Percentiles rank a stretch among this genome's conserved stretches.
phyloP scores from a whole-genome alignment of 2,329 filamentous ascomycete species.

The Venturia oleaginea region DNA sequence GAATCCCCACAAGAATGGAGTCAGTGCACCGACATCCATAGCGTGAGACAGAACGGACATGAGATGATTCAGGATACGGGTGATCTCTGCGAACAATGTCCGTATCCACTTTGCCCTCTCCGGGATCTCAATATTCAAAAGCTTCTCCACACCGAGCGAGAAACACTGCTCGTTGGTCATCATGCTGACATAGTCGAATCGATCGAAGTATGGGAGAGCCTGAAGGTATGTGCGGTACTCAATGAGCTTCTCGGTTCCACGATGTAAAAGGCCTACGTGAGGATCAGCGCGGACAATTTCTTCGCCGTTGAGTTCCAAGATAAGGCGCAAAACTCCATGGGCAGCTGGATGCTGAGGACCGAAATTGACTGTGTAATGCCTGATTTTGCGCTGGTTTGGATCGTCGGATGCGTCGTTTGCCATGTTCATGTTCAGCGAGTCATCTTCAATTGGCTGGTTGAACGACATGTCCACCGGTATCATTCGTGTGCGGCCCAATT shows the following conservation, averaged over 20 bases:
- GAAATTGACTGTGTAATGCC: slow-evolving; percentile 99
- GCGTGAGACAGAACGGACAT: slow-evolving; percentile 97
- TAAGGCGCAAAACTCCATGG: slow-evolving; percentile 94
- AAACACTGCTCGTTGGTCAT: slow-evolving; percentile 99
- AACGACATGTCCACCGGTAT: slow-evolving; percentile 59
- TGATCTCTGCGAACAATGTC: slow-evolving; percentile 92
- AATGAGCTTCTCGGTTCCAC: slow-evolving; percentile 98
- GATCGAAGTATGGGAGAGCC: slow-evolving; percentile 96
- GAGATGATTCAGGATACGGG: slow-evolving; percentile 87
- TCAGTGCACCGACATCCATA: slow-evolving; percentile 97
- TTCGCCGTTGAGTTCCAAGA: slow-evolving; percentile 95
- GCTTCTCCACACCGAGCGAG: slow-evolving; percentile 90
- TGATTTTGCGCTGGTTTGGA: slow-evolving; percentile 68
- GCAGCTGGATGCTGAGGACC: slow-evolving; percentile 97
- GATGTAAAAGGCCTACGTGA: slow-evolving; percentile 90
- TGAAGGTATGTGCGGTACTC: slow-evolving; percentile 99
- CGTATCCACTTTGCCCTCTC: slow-evolving; percentile 95
- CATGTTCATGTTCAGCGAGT: slow-evolving; percentile 36
- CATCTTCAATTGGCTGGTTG: slow-evolving; percentile 37
- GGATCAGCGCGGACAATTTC: slow-evolving; percentile 95
- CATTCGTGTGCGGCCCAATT: slow-evolving; percentile 47
- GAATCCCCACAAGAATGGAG: slow-evolving; percentile 98
- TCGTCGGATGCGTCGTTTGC: slow-evolving; percentile 34
- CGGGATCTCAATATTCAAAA: slow-evolving; percentile 92
- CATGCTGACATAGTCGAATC: slow-evolving; percentile 98